Base-by-base conservation (phyloP, 116 monocot genomes). In the Cymodocea nodosa region DNA sequence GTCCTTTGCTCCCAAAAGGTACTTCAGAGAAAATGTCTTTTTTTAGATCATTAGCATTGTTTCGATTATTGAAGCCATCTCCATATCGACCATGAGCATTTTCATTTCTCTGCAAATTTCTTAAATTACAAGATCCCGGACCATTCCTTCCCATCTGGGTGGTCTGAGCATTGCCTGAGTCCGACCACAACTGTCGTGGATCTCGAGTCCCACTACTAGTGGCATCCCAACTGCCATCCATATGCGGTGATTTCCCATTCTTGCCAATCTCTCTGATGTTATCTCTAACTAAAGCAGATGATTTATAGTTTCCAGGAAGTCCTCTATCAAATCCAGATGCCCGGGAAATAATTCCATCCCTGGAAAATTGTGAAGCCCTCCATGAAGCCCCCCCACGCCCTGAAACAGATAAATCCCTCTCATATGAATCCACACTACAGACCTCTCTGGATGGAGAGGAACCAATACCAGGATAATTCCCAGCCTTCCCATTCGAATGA, bases 21-120 rank as follows among this genome's bases (percentile, higher is more conserved):
- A 39, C 1, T 63, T 80, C 85, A 4, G 80, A 30, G 50, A 51
- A 51, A 51, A 64, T 15, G 53, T 60, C 76, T 59, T 81, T 83
- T 68, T 83, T 81, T 59, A 79, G 72, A 2, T 25, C 22, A 75
- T 77, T 72, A 68, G 75, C 76, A 63, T 65, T 78, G 56, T 78
- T 66, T 71, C 83, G 64, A 53, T 75, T 81, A 49, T 68, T 76
- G 22, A 73, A 75, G 69, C 39, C 11, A 65, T 80, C 83, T 48
- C 50, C 60, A 61, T 78, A 70, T 14, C 74, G 49, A 19, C 70
- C 83, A 51, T 25, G 59, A 51, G 25, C 6, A 61, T 51, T 61
- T 63, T 67, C 53, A 64, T 71, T 74, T 64, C 68, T 74, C 15
- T 84, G 84, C 23, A 34, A 37, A 23, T 73, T 69, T 58, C 70